These are phyloP conservation scores for Trichaptum fuscoviolaceum DNA, from an alignment of 768 basidiomycete species.

Conservation along the genomic window DNA sequence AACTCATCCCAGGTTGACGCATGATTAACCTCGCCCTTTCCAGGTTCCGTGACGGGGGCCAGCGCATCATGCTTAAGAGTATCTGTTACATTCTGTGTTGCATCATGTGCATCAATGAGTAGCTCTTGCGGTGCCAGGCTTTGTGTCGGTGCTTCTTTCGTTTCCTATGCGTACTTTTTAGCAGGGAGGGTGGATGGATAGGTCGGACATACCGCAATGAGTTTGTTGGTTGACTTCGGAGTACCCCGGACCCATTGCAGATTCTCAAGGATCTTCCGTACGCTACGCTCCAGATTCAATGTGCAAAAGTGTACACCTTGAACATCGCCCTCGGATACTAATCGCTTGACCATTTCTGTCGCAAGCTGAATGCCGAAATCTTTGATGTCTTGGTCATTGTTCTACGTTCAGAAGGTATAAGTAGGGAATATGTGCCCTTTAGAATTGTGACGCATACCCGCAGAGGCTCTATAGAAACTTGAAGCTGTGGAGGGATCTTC, in stretches of 20 bases:
- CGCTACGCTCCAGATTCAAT: constrained; percentile 94
- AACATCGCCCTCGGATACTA: constrained; percentile 51
- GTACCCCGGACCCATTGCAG: constrained; percentile 61
- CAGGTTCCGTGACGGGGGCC: constrained; percentile 47
- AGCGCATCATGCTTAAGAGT: constrained; percentile 44
- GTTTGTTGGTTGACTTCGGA: constrained; percentile 47
- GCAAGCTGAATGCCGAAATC: constrained; percentile 89
- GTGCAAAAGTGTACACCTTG: constrained; percentile 92
- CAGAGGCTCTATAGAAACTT: constrained; percentile 66
- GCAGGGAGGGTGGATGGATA: not conserved
- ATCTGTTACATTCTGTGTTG: constrained; percentile 56
- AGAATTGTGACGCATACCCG: constrained; percentile 44
- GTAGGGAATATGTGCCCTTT: not conserved
- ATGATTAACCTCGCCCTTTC: constrained; percentile 70
- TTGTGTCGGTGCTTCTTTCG: constrained; percentile 27
- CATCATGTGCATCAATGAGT: constrained; percentile 57
- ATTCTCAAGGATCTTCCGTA: constrained; percentile 75
- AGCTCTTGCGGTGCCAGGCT: constrained; percentile 25
- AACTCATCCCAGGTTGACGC: constrained; percentile 91
- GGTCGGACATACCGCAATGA: constrained; percentile 50
- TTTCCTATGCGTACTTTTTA: constrained; percentile 30
- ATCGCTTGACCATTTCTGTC: constrained; percentile 65
- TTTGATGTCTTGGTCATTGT: constrained; percentile 92
- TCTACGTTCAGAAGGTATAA: constrained; percentile 36
- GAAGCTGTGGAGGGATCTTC: constrained; percentile 61